Percentiles rank a stretch among this genome's conserved stretches.
phyloP scores from a whole-genome alignment of 2,329 filamentous ascomycete species.

The Didymella keratinophila region DNA sequence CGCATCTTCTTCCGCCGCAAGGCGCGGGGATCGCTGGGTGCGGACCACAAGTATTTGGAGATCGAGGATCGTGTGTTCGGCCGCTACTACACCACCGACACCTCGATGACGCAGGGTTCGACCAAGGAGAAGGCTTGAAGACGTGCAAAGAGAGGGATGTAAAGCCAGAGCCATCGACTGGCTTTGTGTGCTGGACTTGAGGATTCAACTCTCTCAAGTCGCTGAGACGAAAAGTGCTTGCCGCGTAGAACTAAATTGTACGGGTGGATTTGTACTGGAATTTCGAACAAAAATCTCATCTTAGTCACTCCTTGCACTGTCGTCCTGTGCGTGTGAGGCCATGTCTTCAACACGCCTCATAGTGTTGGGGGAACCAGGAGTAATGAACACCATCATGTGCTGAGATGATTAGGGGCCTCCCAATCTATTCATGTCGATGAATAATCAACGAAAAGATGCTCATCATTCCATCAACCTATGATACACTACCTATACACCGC shows the following conservation, averaged over 20 bases:
- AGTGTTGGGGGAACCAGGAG: too few species aligned
- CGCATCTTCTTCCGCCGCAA: constrained; percentile 52
- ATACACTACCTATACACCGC: too few species aligned
- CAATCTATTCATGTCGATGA: too few species aligned
- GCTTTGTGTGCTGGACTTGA: not conserved
- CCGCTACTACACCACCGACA: constrained; percentile 13
- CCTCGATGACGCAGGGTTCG: constrained; percentile 2
- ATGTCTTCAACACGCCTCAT: too few species aligned
- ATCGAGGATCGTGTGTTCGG: constrained; percentile 19
- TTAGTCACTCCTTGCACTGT: not conserved
- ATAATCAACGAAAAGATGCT: too few species aligned
- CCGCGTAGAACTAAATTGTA: not conserved
- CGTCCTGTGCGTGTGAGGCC: too few species aligned
- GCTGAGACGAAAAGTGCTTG: not conserved
- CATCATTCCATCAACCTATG: too few species aligned
- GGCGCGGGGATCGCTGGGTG: constrained; percentile 5
- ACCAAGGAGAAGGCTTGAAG: constrained; percentile 11
- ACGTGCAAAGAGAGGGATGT: too few species aligned
- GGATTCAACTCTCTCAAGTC: constrained; percentile 18
- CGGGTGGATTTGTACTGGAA: too few species aligned
- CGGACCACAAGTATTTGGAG: constrained; percentile 9
- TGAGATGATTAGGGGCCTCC: too few species aligned
- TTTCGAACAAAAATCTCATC: not conserved
- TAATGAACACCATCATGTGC: too few species aligned
- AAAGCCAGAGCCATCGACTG: not conserved